phyloP scores from a whole-genome alignment of 768 basidiomycete species.

The Scleroderma citrinum region DNA sequence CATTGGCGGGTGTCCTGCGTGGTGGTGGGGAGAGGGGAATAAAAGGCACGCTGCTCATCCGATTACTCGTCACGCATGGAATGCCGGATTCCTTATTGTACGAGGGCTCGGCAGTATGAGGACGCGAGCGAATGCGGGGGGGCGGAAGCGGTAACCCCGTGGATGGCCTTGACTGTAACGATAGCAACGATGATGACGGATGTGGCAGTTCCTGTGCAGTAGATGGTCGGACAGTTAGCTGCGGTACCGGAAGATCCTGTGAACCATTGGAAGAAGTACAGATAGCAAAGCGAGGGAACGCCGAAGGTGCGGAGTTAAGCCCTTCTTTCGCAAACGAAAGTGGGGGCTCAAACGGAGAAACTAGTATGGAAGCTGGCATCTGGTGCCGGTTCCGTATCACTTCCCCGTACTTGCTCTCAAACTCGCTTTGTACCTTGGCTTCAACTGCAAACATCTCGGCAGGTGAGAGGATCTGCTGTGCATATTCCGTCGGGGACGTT shows the following conservation, averaged over 20 bases:
- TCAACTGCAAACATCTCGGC: conserved; percentile 60
- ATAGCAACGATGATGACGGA: conserved; percentile 13
- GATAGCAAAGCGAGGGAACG: conserved; percentile 13
- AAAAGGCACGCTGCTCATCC: conserved; percentile 26
- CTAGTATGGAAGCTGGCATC: conserved; percentile 36
- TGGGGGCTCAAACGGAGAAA: conserved; percentile 28
- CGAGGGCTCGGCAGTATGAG: conserved; percentile 8
- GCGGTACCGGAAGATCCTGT: conserved; percentile 15
- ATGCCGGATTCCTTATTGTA: neutral
- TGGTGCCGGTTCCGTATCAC: conserved; percentile 26
- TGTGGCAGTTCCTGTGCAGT: conserved; percentile 28
- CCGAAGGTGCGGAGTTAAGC: conserved; percentile 24
- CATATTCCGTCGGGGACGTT: conserved; percentile 38
- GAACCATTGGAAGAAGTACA: conserved; percentile 15
- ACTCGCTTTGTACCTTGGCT: conserved; percentile 38
- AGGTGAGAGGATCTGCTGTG: conserved; percentile 61
- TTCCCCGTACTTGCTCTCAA: conserved; percentile 12
- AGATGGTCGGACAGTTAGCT: conserved; percentile 27
- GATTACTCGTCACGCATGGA: conserved; percentile 1
- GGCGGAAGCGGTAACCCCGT: conserved; percentile 50
- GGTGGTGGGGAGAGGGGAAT: conserved; percentile 32
- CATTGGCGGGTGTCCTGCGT: neutral
- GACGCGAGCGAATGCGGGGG: conserved; percentile 25
- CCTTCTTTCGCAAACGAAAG: conserved; percentile 23
- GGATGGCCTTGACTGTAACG: conserved; percentile 27